phyloP scores from a whole-genome alignment of 805 yeast species.

The Phaffomyces antillensis region DNA sequence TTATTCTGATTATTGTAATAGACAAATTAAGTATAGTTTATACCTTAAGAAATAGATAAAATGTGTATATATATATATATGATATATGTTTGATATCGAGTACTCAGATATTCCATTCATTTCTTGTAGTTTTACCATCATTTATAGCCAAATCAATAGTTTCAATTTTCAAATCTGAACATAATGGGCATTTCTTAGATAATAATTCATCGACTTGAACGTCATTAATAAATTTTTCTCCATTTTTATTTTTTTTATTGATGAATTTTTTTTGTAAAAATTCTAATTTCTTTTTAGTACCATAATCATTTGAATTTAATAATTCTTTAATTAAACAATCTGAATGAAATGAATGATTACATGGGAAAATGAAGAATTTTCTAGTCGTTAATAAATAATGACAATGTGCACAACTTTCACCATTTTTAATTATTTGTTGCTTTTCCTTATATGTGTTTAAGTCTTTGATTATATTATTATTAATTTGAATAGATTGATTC shows the following conservation, averaged over 20 bases:
- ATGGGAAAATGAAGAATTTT: conserved; percentile 77
- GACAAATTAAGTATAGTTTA: too few species aligned
- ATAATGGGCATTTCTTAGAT: conserved; percentile 61
- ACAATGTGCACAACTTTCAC: conserved; percentile 75
- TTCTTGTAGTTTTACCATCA: conserved; percentile 29
- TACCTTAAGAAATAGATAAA: too few species aligned
- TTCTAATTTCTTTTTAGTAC: conserved; percentile 55
- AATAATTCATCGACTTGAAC: conserved; percentile 53
- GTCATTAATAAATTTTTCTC: conserved; percentile 22
- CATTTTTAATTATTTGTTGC: conserved; percentile 69
- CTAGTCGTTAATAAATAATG: conserved; percentile 60
- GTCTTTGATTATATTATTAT: conserved; percentile 51
- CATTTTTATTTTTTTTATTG: conserved; percentile 20
- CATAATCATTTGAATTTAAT: conserved; percentile 56
- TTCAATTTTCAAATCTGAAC: conserved; percentile 68
- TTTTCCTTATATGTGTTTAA: conserved; percentile 46
- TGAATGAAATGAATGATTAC: conserved; percentile 83
- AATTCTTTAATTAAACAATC: conserved; percentile 73
- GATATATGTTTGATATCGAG: neutral
- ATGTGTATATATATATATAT: neutral
- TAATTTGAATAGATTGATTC: conserved; percentile 60
- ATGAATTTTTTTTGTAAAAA: conserved; percentile 34
- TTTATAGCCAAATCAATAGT: conserved; percentile 59
- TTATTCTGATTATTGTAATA: too few species aligned
- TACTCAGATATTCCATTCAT: conserved; percentile 37